Base-by-base conservation (phyloP, 352 stramenopile species). In the Aphanomyces invadans region DNA sequence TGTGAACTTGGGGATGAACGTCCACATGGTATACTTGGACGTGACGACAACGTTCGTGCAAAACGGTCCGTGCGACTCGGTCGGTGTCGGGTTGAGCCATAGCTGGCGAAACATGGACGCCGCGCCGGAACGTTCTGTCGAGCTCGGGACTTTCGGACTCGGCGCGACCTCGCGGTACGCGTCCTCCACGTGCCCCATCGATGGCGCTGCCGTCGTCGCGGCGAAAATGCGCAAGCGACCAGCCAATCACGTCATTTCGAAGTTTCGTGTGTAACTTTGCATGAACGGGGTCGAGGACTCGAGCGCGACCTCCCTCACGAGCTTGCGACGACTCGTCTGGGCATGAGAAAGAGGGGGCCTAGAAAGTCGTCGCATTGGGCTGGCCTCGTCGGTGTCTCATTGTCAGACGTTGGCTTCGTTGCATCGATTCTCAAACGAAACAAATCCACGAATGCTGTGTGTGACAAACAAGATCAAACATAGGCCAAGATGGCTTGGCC, bases 1-100 rank as follows among this genome's bases (percentile, higher is more conserved):
- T 33, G 97, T 76, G 44, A 97, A 97, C 66, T 92, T 95, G 48
- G 89, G 89, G 54, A 97, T 33, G 69, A 97, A 97, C 65, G 76
- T 92, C 17, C 88, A 71, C 17, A 79, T 52, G 29, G 88, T 94
- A 77, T 97, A 97, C 77, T 97, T 97, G 71, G 79, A 91, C 26
- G 90, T 97, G 25, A 77, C 70, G 32, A 97, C 83, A 1, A 68
- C 65, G 60, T 91, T 90, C 9, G 59, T 42, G 33, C 53, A 31
- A n/a, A 46, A 46, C 3, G 31, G 53, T 5, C 53, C 53, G 29
- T 46, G 53, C 9, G 53, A 17, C 10, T 62, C 53, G 25, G 23
- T 26, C 7, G 11, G 7, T n/a, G 29, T 28, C 5, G 53, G 53
- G 26, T 46, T 62, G 29, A 62, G 17, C 17, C 19, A 46, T n/a